Conservation (phyloP, 2,329 filamentous ascomycete genomes). For the Kalmusia sp. region DNA sequence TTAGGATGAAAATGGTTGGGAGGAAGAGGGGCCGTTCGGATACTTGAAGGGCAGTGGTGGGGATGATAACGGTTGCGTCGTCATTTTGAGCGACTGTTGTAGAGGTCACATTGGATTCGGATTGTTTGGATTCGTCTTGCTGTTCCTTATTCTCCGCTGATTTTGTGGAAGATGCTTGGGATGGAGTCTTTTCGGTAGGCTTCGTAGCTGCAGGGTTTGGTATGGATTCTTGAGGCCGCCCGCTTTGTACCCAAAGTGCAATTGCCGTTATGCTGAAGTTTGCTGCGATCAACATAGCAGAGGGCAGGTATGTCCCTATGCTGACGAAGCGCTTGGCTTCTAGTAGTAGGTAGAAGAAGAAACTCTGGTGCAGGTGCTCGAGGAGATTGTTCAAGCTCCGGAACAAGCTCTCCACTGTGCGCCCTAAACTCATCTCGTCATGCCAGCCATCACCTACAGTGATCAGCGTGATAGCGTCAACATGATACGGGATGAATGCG, state of each 20-base stretch:
- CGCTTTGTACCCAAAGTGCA: constrained; percentile 90
- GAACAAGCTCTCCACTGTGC: constrained; percentile 88
- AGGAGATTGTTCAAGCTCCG: constrained; percentile 94
- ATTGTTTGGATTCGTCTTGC: constrained; percentile 6
- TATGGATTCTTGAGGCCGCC: constrained; percentile 47
- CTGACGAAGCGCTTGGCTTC: constrained; percentile 92
- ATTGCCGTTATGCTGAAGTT: constrained; percentile 98
- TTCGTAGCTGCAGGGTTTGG: constrained; percentile 35
- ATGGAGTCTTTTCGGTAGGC: constrained; percentile 13
- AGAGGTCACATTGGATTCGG: constrained; percentile 53
- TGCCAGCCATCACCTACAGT: constrained; percentile 93
- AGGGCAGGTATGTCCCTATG: constrained; percentile 95
- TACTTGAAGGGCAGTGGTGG: constrained; percentile 45
- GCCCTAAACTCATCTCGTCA: constrained; percentile 94
- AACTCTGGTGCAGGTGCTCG: constrained; percentile 97
- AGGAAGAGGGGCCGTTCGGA: constrained; percentile 73
- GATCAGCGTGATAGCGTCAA: constrained; percentile 93
- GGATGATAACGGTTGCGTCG: constrained; percentile 46
- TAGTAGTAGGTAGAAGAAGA: constrained; percentile 98
- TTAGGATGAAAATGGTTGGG: constrained; percentile 75
- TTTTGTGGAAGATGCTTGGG: not conserved
- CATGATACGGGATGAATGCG: constrained; percentile 96
- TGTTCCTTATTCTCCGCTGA: constrained; percentile 60
- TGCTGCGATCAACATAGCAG: constrained; percentile 93
- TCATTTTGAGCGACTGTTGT: constrained; percentile 47